Evolutionary conservation across 768 basidiomycete genomes (phyloP).

Genomic region (Termitomyces sp.): DNA sequence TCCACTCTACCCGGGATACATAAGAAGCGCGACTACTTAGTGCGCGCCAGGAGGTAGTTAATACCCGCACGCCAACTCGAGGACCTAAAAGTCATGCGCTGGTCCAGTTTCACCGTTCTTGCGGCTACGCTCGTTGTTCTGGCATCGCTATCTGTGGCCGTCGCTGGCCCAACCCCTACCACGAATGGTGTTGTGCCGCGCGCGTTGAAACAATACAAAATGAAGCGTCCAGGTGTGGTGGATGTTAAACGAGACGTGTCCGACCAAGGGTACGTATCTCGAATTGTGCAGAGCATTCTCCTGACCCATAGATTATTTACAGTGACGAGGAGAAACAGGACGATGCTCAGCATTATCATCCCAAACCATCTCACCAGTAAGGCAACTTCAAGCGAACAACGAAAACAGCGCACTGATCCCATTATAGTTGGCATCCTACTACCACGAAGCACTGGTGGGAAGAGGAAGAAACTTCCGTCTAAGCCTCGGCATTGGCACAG

Average conservation of each 20-base stretch:
- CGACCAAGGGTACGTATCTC: not conserved
- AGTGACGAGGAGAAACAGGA: not conserved
- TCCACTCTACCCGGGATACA: not conserved
- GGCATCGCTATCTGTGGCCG: slow-evolving; percentile 2
- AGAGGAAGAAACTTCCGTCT: not conserved
- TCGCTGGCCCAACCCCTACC: slow-evolving; percentile 4
- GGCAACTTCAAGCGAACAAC: not conserved
- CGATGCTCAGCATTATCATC: not conserved
- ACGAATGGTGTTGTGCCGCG: not conserved
- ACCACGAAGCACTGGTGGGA: slow-evolving; percentile 1
- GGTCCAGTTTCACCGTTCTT: slow-evolving; percentile 2
- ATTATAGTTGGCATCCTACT: not conserved
- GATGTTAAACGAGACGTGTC: not conserved
- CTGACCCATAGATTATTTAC: not conserved
- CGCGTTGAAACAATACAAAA: slow-evolving; percentile 15
- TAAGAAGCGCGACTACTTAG: slow-evolving; percentile 3
- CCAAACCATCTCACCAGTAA: slow-evolving; percentile 9
- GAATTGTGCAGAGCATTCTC: not conserved
- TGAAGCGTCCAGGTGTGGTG: slow-evolving; percentile 4
- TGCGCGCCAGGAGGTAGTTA: not conserved
- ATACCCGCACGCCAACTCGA: not conserved
- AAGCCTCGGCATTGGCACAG: slow-evolving; percentile 4
- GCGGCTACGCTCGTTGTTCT: not conserved
- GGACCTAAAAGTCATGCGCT: slow-evolving; percentile 8
- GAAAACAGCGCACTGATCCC: not conserved